phyloP scores from a whole-genome alignment of 768 basidiomycete genomes.

The Leccinum barrowsii region DNA sequence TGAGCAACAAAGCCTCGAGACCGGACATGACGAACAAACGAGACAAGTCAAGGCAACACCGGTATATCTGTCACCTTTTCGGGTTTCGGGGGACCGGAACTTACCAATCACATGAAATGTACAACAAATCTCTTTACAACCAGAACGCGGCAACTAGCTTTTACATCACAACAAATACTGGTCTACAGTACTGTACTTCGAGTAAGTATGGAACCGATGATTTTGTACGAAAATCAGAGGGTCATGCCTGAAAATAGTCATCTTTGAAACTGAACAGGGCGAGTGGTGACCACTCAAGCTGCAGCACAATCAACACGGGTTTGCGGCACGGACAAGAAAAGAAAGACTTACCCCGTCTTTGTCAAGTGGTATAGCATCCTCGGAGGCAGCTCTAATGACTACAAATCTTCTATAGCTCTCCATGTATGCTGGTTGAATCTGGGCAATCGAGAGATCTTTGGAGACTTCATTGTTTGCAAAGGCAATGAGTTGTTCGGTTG shows the following conservation, averaged over 20 bases:
- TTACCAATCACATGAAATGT: constrained; percentile 27
- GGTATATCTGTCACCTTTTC: background rate
- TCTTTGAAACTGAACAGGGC: constrained; percentile 56
- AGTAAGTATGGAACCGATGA: background rate
- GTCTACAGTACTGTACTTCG: background rate
- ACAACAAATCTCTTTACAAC: background rate
- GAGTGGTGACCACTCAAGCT: constrained; percentile 57
- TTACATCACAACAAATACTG: background rate
- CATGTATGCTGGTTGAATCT: constrained; percentile 63
- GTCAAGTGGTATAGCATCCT: constrained; percentile 26
- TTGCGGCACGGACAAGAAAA: background rate
- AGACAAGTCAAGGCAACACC: background rate
- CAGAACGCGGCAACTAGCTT: background rate
- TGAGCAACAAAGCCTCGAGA: constrained; percentile 30
- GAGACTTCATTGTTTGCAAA: constrained; percentile 46
- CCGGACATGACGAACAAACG: constrained; percentile 19
- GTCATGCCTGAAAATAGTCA: constrained; percentile 39
- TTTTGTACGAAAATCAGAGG: background rate
- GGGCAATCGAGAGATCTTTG: constrained; percentile 49
- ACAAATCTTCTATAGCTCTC: constrained; percentile 62
- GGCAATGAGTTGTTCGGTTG: constrained; percentile 31
- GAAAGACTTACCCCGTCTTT: constrained; percentile 44
- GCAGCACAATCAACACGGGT: background rate
- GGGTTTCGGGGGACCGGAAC: background rate
- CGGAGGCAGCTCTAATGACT: constrained; percentile 43